These are phyloP conservation scores for Geotrichum ghanense DNA, from an alignment of 805 yeast genomes.

Conservation along the genomic window DNA sequence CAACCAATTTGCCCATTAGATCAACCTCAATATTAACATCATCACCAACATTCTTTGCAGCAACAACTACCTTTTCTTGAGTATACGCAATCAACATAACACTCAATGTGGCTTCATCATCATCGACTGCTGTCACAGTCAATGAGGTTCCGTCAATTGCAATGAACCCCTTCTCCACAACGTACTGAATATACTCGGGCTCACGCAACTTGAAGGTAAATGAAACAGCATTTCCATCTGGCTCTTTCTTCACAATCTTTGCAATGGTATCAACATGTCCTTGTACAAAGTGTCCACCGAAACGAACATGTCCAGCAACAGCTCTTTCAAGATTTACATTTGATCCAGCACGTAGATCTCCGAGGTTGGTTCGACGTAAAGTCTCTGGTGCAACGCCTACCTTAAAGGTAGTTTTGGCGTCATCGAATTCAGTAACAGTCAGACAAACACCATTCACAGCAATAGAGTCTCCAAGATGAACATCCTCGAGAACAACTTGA, in stretches of 20 bases:
- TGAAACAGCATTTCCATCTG: slow-evolving; percentile 66
- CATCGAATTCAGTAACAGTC: slow-evolving; percentile 73
- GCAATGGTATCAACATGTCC: slow-evolving; percentile 96
- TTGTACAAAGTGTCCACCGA: slow-evolving; percentile 97
- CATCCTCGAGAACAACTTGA: slow-evolving; percentile 54
- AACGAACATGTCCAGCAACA: slow-evolving; percentile 64
- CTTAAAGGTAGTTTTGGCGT: slow-evolving; percentile 45
- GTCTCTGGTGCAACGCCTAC: slow-evolving; percentile 95
- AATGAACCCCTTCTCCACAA: slow-evolving; percentile 92
- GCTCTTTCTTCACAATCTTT: slow-evolving; percentile 35
- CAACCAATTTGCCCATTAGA: slow-evolving; percentile 82
- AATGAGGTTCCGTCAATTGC: slow-evolving; percentile 88
- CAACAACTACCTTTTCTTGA: slow-evolving; percentile 66
- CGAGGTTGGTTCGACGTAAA: slow-evolving; percentile 66
- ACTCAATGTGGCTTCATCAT: slow-evolving; percentile 44
- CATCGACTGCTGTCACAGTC: slow-evolving; percentile 74
- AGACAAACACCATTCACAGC: slow-evolving; percentile 82
- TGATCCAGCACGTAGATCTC: slow-evolving; percentile 42
- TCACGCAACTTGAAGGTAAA: slow-evolving; percentile 68
- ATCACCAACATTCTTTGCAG: slow-evolving; percentile 51
- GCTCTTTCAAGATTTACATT: slow-evolving; percentile 89
- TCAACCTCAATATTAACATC: slow-evolving; percentile 89
- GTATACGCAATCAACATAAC: slow-evolving; percentile 91
- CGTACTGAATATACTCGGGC: slow-evolving; percentile 44
- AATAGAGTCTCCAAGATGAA: slow-evolving; percentile 89